These are phyloP conservation scores for Aquilaria malaccensis DNA, from an alignment of 345 rosid genomes.

Conservation along the genomic window DNA sequence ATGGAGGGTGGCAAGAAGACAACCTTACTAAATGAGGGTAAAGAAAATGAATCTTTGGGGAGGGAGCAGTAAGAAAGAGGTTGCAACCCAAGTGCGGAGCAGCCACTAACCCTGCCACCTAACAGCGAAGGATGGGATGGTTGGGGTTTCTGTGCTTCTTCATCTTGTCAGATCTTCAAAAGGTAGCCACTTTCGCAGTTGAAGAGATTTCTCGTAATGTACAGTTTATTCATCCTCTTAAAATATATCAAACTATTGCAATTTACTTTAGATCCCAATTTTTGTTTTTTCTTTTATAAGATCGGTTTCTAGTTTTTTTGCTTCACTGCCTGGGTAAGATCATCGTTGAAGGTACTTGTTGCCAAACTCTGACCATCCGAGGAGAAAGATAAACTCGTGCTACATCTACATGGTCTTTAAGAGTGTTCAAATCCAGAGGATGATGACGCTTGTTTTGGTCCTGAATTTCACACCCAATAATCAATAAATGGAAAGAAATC, in stretches of 20 bases:
- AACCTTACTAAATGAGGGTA: conserved; percentile 16
- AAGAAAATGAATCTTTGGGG: conserved; percentile 15
- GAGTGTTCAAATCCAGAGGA: conserved; percentile 87
- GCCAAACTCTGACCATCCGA: conserved; percentile 69
- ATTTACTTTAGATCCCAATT: not conserved
- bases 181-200: conserved; percentile 46
- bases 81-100: conserved; percentile 21
- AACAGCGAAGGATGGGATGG: conserved; percentile 69
- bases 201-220: conserved; percentile 96
- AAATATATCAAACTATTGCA: not conserved
- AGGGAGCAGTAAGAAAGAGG: conserved; percentile 16
- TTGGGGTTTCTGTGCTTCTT: conserved; percentile 80
- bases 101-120: conserved; percentile 11
- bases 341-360: conserved; percentile 39
- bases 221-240: conserved; percentile 7
- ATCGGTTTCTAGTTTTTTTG: no score
- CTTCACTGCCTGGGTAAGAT: no score
- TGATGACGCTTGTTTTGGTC: conserved; percentile 78
- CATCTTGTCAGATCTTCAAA: conserved; percentile 86
- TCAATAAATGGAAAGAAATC: not conserved
- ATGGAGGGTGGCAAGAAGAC: conserved; percentile 39
- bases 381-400: conserved; percentile 73
- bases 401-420: conserved; percentile 92
- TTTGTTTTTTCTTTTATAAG: not conserved
- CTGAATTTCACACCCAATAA: conserved; percentile 25